A percentile compares a stretch with the other conserved stretches of the same genome.
These are phyloP conservation scores for Takakia lepidozioides DNA, from an alignment of 225 moss, liverwort and hornwort genomes.

Conservation along the genomic window DNA sequence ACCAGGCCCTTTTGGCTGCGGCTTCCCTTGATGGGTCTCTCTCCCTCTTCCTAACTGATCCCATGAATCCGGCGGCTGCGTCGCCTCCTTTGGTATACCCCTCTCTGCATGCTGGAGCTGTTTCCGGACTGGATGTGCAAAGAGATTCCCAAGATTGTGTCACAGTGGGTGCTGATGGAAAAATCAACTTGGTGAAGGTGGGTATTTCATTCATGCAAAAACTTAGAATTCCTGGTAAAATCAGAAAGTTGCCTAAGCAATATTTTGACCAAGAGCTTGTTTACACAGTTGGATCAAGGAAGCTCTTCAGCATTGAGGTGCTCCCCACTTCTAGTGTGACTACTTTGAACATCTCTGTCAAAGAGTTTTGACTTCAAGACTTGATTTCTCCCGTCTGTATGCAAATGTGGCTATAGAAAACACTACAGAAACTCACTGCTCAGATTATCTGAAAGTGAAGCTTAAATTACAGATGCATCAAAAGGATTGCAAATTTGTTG, in stretches of 20 bases:
- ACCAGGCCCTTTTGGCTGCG: no score
- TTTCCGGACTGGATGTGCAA: conserved; percentile 69
- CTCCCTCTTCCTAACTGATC: no score
- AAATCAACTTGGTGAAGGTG: conserved; percentile 75
- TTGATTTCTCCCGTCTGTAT: not conserved
- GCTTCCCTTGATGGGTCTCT: no score
- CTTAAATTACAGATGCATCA: not conserved
- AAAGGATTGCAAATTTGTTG: not conserved
- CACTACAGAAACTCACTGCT: not conserved
- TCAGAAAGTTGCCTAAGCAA: not conserved
- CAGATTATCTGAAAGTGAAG: not conserved
- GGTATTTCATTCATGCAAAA: not conserved
- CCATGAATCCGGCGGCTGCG: conserved; percentile 8
- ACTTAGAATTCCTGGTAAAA: not conserved
- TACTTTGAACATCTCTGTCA: no score
- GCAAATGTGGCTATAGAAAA: not conserved
- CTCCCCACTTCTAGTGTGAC: no score
- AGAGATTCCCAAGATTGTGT: conserved; percentile 67
- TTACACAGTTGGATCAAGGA: no score
- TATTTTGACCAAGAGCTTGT: no score
- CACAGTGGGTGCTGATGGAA: conserved; percentile 80
- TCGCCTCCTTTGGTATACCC: conserved; percentile 16
- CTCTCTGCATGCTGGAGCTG: conserved; percentile 54
- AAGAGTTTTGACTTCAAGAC: no score
- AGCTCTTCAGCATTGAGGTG: no score